Base-by-base conservation (phyloP, 1,284 basidiomycete genomes). In the Leccinum insolens region DNA sequence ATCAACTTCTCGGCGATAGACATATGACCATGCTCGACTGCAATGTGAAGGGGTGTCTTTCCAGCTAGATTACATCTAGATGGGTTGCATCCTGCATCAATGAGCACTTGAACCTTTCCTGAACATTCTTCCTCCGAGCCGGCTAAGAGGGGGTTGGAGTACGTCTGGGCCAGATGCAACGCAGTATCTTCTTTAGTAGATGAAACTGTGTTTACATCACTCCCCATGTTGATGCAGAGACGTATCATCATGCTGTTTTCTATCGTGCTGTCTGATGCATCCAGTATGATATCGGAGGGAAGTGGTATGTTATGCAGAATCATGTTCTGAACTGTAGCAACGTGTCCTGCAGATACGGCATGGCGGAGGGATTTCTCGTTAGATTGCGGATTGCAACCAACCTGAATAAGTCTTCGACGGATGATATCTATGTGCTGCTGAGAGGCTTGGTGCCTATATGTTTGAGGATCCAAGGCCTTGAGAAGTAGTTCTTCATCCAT, bases 391-490 rank as follows among this genome's bases (percentile, higher is more conserved):
- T 72, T 39, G 1, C 14, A 65, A 3, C 64, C 71, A 2, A 72
- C 3, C n/a, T 72, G 69, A 17, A 60, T 1, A 2, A 72, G 61
- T 57, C 70, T 69, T n/a, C 12, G 34, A 20, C 31, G 5, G 2
- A 70, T 67, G 2, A 17, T 12, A 0, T 55, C 25, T 0, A 64
- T 5, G 22, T 70, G 58, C 12, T 61, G 41, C 44, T 52, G 49
- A 2, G 49, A 52, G 20, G 20, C 20, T 20, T 12, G 49, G n/a
- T n/a, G n/a, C n/a, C n/a, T n/a, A 20, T 34, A 39, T 66, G 11
- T 31, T 9, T 7, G 5, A 22, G 12, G 28, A 4, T 68, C 17
- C 9, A 37, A 65, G 41, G 41, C 41, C 41, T 37, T 12, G 34
- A 37, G 11, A 12, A 37, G 4, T 12, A 37, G 34, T 37, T 37